Conservation (phyloP, 495 filamentous ascomycete species). For the Podospora pseudocomata region DNA sequence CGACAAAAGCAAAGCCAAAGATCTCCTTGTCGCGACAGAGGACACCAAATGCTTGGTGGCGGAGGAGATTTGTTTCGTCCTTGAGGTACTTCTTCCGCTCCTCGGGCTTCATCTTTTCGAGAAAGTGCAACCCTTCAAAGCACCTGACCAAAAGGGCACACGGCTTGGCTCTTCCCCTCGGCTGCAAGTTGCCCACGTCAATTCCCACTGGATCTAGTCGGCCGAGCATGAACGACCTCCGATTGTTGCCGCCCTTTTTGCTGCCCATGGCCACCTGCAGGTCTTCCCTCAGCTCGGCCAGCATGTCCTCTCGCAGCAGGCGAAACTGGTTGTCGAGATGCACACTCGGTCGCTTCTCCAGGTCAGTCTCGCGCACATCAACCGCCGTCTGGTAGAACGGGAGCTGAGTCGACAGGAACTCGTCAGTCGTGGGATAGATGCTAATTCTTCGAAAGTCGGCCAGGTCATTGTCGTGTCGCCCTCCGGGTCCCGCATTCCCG, state of each 20-base stretch:
- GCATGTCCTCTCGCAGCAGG: slow-evolving; percentile 70
- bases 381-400: slow-evolving; percentile 57
- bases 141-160: slow-evolving; percentile 44
- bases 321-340: slow-evolving; percentile 80
- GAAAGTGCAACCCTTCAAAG: slow-evolving; percentile 46
- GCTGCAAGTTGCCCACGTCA: slow-evolving; percentile 28
- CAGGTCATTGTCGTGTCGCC: slow-evolving; percentile 77
- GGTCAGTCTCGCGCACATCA: slow-evolving; percentile 33
- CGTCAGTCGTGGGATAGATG: slow-evolving; percentile 66
- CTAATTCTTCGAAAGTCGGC: slow-evolving; percentile 57
- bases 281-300: slow-evolving; percentile 62
- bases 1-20: slow-evolving; percentile 59
- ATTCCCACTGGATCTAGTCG: slow-evolving; percentile 23
- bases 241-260: slow-evolving; percentile 43
- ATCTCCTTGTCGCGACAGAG: slow-evolving; percentile 49
- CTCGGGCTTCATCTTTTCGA: slow-evolving; percentile 29
- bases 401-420: slow-evolving; percentile 55
- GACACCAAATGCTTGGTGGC: slow-evolving; percentile 60
- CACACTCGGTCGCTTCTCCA: slow-evolving; percentile 40
- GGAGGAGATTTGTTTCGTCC: slow-evolving; percentile 49
- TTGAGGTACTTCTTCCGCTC: slow-evolving; percentile 47
- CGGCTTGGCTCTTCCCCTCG: slow-evolving; percentile 26
- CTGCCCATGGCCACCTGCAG: slow-evolving; percentile 42
- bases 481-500: slow-evolving; percentile 49
- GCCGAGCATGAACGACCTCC: slow-evolving; percentile 30